Percentiles rank a stretch among this genome's conserved stretches.
These are phyloP conservation scores for Chaetothyriales sp. DNA, from an alignment of 2,329 filamentous ascomycete genomes.

Conservation along the genomic window DNA sequence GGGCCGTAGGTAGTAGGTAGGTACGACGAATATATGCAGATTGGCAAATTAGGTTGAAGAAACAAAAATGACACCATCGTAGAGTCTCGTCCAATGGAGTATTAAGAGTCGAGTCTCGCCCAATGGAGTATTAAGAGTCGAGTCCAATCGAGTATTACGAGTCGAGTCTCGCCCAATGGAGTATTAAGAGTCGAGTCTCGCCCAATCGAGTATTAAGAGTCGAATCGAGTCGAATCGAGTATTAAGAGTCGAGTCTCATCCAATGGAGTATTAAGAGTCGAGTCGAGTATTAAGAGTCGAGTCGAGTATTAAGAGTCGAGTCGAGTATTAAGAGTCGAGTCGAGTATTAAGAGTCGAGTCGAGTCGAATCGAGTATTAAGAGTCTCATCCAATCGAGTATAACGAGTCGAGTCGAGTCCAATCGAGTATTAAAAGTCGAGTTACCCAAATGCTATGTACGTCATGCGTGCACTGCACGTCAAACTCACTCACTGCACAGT, in stretches of 20 bases:
- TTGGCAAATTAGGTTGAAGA: not conserved
- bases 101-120: no score
- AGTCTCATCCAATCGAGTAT: not conserved
- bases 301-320: no score
- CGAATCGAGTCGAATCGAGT: no score
- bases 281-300: no score
- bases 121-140: no score
- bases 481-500: constrained; percentile 33
- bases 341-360: not conserved
- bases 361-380: not conserved
- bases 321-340: not conserved
- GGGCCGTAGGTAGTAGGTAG: no score
- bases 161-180: no score
- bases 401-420: no score
- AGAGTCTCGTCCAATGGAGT: not conserved
- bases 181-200: no score
- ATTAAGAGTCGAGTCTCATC: no score
- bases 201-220: not conserved
- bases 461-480: not conserved
- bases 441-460: not conserved
- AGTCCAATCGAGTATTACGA: not conserved
- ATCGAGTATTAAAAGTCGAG: no score
- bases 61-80: not conserved
- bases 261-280: not conserved
- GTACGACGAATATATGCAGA: no score